Evolutionary conservation across 257 asterid species (phyloP).

Genomic region (Salvia miltiorrhiza): DNA sequence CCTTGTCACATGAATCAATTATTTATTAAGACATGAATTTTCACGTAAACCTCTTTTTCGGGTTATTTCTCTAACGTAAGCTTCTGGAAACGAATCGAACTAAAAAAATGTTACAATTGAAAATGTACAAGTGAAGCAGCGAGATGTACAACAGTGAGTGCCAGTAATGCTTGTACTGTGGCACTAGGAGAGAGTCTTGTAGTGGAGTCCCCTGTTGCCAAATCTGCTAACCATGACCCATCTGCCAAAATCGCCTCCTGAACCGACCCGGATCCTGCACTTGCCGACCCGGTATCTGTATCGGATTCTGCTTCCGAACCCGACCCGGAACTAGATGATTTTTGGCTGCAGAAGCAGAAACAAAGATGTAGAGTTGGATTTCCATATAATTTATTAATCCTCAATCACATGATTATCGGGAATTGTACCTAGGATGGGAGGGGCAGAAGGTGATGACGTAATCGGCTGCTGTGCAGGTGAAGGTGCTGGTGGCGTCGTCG

Average conservation of each 20-base stretch:
- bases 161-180: constrained; percentile 14
- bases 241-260: constrained; percentile 55
- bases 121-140: constrained; percentile 17
- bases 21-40: background rate
- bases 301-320: constrained; percentile 4
- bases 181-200: too few species aligned
- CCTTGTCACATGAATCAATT: background rate
- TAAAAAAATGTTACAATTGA: constrained; percentile 14
- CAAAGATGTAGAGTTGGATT: too few species aligned
- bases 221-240: constrained; percentile 73
- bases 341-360: constrained; percentile 26
- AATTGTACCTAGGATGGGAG: constrained; percentile 32
- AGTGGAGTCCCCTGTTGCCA: constrained; percentile 62
- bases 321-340: constrained; percentile 26
- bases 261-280: constrained; percentile 39
- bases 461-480: constrained; percentile 64
- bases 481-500: constrained; percentile 72
- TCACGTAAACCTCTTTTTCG: background rate
- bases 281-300: constrained; percentile 16
- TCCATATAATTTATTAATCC: too few species aligned
- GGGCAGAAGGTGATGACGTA: constrained; percentile 73
- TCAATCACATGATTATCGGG: too few species aligned
- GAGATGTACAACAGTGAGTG: constrained; percentile 28
- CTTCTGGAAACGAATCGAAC: background rate
- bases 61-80: constrained; percentile 5